Percentiles rank a stretch among this genome's conserved stretches.
phyloP scores from a whole-genome alignment of 1,284 basidiomycete genomes.

The Irpex lacteus region DNA sequence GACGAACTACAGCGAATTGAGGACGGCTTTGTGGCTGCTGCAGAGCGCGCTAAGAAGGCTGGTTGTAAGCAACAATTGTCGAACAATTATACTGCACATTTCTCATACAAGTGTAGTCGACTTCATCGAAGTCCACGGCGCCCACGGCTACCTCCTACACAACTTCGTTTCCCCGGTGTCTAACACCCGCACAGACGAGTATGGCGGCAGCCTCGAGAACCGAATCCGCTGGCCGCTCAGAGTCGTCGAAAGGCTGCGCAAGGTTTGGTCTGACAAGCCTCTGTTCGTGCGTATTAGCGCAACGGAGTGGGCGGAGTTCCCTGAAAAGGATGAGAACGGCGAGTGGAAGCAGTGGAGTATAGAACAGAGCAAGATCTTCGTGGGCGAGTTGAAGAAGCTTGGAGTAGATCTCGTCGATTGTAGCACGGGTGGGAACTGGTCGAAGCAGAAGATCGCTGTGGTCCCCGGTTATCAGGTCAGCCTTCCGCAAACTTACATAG shows the following conservation, averaged over 20 bases:
- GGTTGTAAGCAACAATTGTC: constrained; percentile 47
- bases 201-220: constrained; percentile 76
- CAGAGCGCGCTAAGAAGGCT: constrained; percentile 55
- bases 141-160: constrained; percentile 68
- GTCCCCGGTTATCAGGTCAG: constrained; percentile 65
- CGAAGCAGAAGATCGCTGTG: constrained; percentile 54
- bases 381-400: constrained; percentile 52
- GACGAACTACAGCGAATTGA: constrained; percentile 61
- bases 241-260: constrained; percentile 50
- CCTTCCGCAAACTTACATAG: not conserved
- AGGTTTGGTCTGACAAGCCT: constrained; percentile 62
- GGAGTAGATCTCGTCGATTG: constrained; percentile 76
- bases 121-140: constrained; percentile 78
- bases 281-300: constrained; percentile 77
- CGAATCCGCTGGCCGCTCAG: constrained; percentile 68
- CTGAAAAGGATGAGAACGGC: constrained; percentile 55
- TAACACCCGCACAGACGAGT: constrained; percentile 67
- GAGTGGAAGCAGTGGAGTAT: constrained; percentile 72
- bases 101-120: constrained; percentile 45
- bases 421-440: constrained; percentile 69
- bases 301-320: constrained; percentile 75
- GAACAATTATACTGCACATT: no score
- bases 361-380: constrained; percentile 67
- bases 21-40: constrained; percentile 63
- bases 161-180: constrained; percentile 69